phyloP scores from a whole-genome alignment of 257 asterid species.

The Ophiorrhiza pumila region DNA sequence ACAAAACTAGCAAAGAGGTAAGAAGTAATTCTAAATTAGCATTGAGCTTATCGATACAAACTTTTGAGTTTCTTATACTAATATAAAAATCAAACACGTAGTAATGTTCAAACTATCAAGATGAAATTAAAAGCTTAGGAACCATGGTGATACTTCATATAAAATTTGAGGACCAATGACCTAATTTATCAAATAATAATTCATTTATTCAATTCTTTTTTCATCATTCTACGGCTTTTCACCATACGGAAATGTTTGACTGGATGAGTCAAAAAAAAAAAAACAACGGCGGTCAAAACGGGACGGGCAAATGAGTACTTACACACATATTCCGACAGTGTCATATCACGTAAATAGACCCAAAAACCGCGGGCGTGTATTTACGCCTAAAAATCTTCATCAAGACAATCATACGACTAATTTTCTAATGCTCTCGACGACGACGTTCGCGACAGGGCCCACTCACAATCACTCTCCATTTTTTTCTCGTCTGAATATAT shows the following conservation, averaged over 20 bases:
- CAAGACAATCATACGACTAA: constrained; percentile 12
- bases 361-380: constrained; percentile 13
- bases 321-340: not conserved
- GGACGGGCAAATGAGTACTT: constrained; percentile 5
- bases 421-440: not conserved
- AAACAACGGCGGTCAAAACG: constrained; percentile 7
- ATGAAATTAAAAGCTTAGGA: too few relatives aligned
- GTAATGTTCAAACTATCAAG: too few relatives aligned
- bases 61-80: too few relatives aligned
- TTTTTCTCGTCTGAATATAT: constrained; percentile 7
- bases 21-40: too few relatives aligned
- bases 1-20: too few relatives aligned
- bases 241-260: too few relatives aligned
- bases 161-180: too few relatives aligned
- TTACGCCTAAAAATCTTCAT: not conserved
- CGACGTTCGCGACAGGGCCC: constrained; percentile 15
- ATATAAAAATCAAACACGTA: too few relatives aligned
- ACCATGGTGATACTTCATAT: too few relatives aligned
- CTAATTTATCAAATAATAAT: too few relatives aligned
- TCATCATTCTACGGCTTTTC: not conserved
- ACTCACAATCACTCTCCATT: constrained; percentile 15
- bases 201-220: too few relatives aligned
- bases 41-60: too few relatives aligned
- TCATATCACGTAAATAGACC: constrained; percentile 13
- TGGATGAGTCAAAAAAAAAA: not conserved